Evolutionary conservation across 1,284 basidiomycete genomes (phyloP).

Genomic region (Cryptococcus deneoformans): DNA sequence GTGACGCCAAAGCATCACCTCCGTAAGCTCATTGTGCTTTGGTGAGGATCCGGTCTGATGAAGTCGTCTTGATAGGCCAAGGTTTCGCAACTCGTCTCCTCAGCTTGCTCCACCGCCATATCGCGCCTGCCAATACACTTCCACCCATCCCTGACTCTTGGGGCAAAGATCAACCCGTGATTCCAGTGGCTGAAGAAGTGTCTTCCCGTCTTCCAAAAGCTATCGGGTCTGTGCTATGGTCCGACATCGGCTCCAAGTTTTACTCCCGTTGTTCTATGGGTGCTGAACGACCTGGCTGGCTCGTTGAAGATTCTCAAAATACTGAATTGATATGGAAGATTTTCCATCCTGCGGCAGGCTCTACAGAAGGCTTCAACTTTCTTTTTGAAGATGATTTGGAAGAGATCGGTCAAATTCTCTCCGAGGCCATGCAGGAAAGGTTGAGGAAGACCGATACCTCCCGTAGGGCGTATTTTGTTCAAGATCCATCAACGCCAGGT

Average conservation of each 20-base stretch:
- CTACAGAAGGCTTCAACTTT: conserved; percentile 4
- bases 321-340: conserved; percentile 19
- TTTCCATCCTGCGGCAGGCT: conserved; percentile 1
- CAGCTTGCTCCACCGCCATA: conserved; percentile 1
- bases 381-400: conserved; percentile 5
- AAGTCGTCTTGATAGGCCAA: conserved; percentile 9
- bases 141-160: conserved; percentile 11
- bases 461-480: background rate
- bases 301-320: conserved; percentile 4
- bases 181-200: conserved; percentile 8
- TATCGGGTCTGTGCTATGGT: conserved; percentile 26
- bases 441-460: background rate
- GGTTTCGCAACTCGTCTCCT: conserved; percentile 32
- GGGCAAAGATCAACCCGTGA: background rate
- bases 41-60: background rate
- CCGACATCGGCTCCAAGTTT: conserved; percentile 27
- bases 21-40: conserved; percentile 7
- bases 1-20: conserved; percentile 24
- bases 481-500: conserved; percentile 15
- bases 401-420: background rate
- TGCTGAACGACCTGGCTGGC: conserved; percentile 14
- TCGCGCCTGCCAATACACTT: background rate
- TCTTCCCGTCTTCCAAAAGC: conserved; percentile 6
- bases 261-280: conserved; percentile 26
- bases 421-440: background rate